Evolutionary conservation across 495 filamentous ascomycete genomes (phyloP).

Genomic region (Collariella sp.): DNA sequence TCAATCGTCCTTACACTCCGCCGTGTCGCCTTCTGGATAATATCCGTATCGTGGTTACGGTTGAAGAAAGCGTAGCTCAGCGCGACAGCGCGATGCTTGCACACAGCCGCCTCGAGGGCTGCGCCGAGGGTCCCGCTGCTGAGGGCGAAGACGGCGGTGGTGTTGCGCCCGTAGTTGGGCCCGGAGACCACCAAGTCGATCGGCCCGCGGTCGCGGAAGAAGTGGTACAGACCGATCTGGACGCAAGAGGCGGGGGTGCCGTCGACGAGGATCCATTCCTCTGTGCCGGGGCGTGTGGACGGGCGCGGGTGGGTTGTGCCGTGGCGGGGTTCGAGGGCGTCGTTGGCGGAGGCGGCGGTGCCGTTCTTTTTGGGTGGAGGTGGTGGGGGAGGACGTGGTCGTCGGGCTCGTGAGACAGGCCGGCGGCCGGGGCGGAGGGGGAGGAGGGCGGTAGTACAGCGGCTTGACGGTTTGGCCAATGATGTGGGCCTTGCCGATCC

Average conservation of each 20-base stretch:
- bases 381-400: not conserved
- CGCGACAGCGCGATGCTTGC: conserved; percentile 66
- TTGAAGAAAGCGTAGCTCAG: conserved; percentile 82
- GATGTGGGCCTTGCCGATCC: conserved; percentile 97
- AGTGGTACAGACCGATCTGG: conserved; percentile 82
- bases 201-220: conserved; percentile 67
- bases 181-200: conserved; percentile 84
- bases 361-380: not conserved
- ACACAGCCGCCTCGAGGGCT: conserved; percentile 87
- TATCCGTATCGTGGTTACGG: conserved; percentile 64
- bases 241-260: conserved; percentile 81
- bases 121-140: conserved; percentile 84
- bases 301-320: conserved; percentile 55
- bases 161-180: conserved; percentile 93
- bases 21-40: conserved; percentile 65
- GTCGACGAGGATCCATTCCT: conserved; percentile 92
- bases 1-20: conserved; percentile 69
- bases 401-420: conserved; percentile 19
- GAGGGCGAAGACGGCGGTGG: conserved; percentile 84
- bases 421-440: conserved; percentile 38
- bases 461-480: conserved; percentile 78
- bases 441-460: conserved; percentile 72
- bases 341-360: conserved; percentile 44
- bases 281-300: conserved; percentile 45
- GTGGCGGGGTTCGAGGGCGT: conserved; percentile 28